Evolutionary conservation across 495 filamentous ascomycete species (phyloP).

Genomic region (Podospora didyma): DNA sequence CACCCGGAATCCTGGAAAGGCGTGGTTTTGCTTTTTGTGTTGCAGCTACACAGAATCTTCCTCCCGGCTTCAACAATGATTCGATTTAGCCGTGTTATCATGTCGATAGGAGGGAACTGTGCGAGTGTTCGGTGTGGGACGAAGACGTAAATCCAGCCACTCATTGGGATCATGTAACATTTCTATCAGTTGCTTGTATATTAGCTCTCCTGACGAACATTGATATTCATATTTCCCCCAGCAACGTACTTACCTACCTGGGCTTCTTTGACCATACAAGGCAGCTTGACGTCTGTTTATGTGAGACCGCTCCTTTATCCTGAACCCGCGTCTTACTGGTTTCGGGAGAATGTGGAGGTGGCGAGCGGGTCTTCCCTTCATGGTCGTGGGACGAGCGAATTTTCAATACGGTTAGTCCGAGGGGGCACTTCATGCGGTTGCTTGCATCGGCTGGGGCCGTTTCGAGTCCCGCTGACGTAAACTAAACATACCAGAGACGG

Average conservation of each 20-base stretch:
- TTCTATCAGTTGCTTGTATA: no score
- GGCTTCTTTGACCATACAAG: neutral
- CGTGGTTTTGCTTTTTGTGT: neutral
- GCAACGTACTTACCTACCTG: neutral
- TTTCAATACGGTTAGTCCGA: neutral
- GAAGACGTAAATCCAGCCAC: no score
- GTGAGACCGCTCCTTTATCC: neutral
- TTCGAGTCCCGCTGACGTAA: no score
- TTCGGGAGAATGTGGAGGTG: neutral
- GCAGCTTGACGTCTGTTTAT: neutral
- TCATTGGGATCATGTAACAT: no score
- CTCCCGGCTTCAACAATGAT: neutral
- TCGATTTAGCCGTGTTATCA: neutral
- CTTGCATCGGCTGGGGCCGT: neutral
- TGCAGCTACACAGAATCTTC: neutral
- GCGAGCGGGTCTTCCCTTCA: neutral
- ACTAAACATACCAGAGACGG: neutral
- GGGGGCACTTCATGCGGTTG: neutral
- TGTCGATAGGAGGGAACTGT: neutral
- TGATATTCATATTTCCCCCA: no score
- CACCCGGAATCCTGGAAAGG: neutral
- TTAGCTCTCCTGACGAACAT: no score
- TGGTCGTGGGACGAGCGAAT: neutral
- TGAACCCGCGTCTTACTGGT: neutral
- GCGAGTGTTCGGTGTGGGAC: neutral